Conservation (phyloP, 2,329 filamentous ascomycete species). For the Amauroascus niger region DNA sequence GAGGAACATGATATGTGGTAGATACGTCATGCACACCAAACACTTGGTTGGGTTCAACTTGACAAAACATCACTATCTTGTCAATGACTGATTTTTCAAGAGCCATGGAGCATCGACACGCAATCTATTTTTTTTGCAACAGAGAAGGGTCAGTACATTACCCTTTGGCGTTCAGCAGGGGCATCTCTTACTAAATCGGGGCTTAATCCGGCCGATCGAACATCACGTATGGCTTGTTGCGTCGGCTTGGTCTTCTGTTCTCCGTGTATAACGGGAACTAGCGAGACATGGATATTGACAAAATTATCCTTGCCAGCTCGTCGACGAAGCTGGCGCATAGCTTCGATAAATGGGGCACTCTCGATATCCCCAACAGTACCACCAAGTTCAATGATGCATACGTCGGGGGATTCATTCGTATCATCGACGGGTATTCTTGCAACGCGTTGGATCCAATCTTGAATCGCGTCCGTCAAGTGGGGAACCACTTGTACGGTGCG, state of each 20-base stretch:
- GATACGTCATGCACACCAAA: slow-evolving; percentile 78
- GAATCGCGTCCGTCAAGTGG: slow-evolving; percentile 65
- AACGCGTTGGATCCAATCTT: slow-evolving; percentile 84
- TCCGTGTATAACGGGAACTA: slow-evolving; percentile 62
- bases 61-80: slow-evolving; percentile 84
- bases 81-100: slow-evolving; percentile 64
- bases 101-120: slow-evolving; percentile 75
- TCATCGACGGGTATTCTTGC: slow-evolving; percentile 79
- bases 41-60: slow-evolving; percentile 76
- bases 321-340: slow-evolving; percentile 64
- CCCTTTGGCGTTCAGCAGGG: slow-evolving; percentile 15
- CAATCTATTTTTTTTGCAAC: slow-evolving; percentile 51
- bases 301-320: slow-evolving; percentile 68
- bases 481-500: slow-evolving; percentile 82
- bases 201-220: slow-evolving; percentile 67
- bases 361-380: slow-evolving; percentile 62
- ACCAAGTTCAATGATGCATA: slow-evolving; percentile 66
- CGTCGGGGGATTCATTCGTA: slow-evolving; percentile 70
- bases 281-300: slow-evolving; percentile 76
- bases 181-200: slow-evolving; percentile 53
- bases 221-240: slow-evolving; percentile 75
- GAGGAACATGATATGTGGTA: slow-evolving; percentile 86
- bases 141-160: neutral
- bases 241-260: slow-evolving; percentile 98
- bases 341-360: slow-evolving; percentile 75